Conservation (phyloP, 78 protist species). For the Planoprotostelium fungivorum region DNA sequence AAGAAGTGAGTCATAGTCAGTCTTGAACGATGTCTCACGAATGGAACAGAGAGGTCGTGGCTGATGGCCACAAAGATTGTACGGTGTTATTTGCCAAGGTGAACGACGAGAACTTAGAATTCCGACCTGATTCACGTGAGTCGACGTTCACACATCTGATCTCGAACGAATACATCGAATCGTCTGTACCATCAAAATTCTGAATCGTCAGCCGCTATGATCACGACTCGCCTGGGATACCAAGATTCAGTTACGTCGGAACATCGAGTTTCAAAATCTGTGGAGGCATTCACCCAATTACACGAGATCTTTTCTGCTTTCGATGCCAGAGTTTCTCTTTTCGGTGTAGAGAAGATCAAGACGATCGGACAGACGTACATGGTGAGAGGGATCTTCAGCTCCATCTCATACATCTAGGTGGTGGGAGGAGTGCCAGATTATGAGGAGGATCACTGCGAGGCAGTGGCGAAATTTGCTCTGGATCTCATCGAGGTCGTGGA, state of each 20-base stretch:
- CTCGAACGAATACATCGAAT: neutral
- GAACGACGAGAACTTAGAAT: neutral
- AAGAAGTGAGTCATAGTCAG: neutral
- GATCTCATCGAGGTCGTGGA: neutral
- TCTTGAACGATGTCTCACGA: neutral
- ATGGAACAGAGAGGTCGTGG: neutral
- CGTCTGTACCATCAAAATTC: no score
- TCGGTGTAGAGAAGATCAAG: slow-evolving; percentile 72
- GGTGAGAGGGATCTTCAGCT: slow-evolving; percentile 18
- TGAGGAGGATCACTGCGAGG: neutral
- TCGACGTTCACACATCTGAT: neutral
- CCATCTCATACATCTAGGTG: neutral
- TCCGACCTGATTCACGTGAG: neutral
- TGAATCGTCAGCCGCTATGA: neutral
- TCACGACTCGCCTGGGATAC: neutral
- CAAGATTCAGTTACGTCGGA: neutral
- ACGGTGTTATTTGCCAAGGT: neutral
- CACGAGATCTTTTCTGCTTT: neutral
- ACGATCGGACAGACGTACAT: slow-evolving; percentile 72
- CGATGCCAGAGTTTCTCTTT: neutral
- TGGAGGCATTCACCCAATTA: neutral
- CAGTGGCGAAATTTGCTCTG: neutral
- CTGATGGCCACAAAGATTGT: neutral
- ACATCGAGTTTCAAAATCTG: neutral
- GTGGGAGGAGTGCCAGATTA: neutral